phyloP scores from a whole-genome alignment of 169 alveolate species.

The Plasmodium vivax region DNA sequence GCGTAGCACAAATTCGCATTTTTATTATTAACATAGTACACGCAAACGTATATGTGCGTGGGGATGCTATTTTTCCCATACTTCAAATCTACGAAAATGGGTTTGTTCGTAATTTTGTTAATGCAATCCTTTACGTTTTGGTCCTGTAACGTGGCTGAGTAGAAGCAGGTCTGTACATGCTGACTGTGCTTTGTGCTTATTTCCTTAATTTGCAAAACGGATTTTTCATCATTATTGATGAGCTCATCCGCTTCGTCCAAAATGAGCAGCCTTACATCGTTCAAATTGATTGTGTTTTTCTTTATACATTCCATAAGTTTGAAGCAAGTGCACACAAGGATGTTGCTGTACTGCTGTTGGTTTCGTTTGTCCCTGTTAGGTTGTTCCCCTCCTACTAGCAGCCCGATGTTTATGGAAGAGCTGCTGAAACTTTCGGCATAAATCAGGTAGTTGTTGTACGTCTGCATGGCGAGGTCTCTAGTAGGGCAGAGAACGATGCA shows the following conservation, averaged over 20 bases:
- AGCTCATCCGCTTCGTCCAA: slow-evolving; percentile 81
- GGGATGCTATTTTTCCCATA: slow-evolving; percentile 75
- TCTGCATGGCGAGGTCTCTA: slow-evolving; percentile 85
- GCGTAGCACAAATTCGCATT: background rate
- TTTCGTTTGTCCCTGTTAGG: slow-evolving; percentile 76
- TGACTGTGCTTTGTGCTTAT: slow-evolving; percentile 30
- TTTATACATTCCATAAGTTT: slow-evolving; percentile 45
- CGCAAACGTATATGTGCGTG: slow-evolving; percentile 76
- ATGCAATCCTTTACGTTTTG: slow-evolving; percentile 71
- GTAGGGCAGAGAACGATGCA: slow-evolving; percentile 85
- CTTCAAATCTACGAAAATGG: slow-evolving; percentile 77
- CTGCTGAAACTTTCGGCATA: slow-evolving; percentile 78
- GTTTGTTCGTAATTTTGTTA: slow-evolving; percentile 68
- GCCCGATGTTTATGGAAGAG: slow-evolving; percentile 73
- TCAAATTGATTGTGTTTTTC: slow-evolving; percentile 34
- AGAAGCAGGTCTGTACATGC: slow-evolving; percentile 72
- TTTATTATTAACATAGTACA: slow-evolving; percentile 49
- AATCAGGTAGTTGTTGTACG: slow-evolving; percentile 81
- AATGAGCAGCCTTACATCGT: slow-evolving; percentile 46
- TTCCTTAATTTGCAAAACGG: slow-evolving; percentile 53
- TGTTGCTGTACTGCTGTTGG: background rate
- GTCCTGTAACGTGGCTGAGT: slow-evolving; percentile 79
- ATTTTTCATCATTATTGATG: slow-evolving; percentile 53
- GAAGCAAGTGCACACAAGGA: slow-evolving; percentile 58
- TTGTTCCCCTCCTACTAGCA: slow-evolving; percentile 84